phyloP scores from a whole-genome alignment of 2,329 filamentous ascomycete species.

The Xylaria hypoxylon region DNA sequence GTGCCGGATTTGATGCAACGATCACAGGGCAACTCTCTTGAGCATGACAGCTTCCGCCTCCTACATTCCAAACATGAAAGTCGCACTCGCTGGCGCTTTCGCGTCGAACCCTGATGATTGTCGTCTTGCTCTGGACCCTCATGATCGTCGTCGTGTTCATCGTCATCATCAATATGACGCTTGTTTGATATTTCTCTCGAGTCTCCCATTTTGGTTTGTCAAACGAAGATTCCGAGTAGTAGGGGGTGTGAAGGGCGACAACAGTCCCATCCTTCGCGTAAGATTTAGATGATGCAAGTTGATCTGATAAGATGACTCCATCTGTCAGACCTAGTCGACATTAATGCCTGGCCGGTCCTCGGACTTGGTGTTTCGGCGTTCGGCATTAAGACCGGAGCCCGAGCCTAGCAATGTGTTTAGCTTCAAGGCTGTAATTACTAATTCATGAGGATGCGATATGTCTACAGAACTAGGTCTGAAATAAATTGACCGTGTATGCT shows the following conservation, averaged over 20 bases:
- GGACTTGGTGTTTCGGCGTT: slow-evolving; percentile 35
- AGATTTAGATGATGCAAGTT: slow-evolving; percentile 26
- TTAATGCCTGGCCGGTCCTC: slow-evolving; percentile 26
- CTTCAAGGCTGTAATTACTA: not conserved
- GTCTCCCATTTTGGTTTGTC: slow-evolving; percentile 36
- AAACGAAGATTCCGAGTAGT: not conserved
- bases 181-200: slow-evolving; percentile 26
- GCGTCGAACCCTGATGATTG: slow-evolving; percentile 53
- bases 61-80: slow-evolving; percentile 71
- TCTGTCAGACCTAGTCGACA: slow-evolving; percentile 9
- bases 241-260: not conserved
- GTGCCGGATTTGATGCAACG: slow-evolving; percentile 72
- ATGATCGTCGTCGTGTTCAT: slow-evolving; percentile 40
- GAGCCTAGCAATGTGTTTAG: not conserved
- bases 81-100: slow-evolving; percentile 70
- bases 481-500: not conserved
- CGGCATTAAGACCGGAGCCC: slow-evolving; percentile 28
- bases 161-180: slow-evolving; percentile 35
- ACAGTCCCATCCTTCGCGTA: slow-evolving; percentile 7
- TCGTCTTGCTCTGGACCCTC: slow-evolving; percentile 46
- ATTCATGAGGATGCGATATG: not conserved
- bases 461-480: not conserved
- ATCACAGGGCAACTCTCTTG: slow-evolving; percentile 71
- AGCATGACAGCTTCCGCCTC: slow-evolving; percentile 70
- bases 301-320: slow-evolving; percentile 37